Conservation (phyloP, 139 green algal species). For the Chlamydomonas schloesseri region DNA sequence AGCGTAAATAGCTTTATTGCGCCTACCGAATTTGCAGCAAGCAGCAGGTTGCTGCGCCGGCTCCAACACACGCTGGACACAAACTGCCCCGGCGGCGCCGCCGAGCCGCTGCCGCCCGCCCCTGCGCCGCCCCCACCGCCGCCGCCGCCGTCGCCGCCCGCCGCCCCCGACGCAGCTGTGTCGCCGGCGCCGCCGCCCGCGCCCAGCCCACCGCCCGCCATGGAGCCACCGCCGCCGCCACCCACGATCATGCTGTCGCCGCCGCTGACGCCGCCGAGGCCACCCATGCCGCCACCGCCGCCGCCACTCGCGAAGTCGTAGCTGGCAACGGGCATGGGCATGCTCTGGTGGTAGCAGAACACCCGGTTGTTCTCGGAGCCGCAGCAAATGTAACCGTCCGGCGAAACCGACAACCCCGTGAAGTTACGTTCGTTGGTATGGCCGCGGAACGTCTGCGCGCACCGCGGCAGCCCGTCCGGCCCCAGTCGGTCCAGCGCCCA, state of each 20-base stretch:
- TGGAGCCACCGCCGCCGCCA: background rate
- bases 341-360: conserved; percentile 58
- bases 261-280: background rate
- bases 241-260: too few relatives aligned
- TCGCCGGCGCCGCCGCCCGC: background rate
- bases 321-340: conserved; percentile 34
- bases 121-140: background rate
- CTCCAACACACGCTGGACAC: conserved; percentile 64
- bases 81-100: conserved; percentile 45
- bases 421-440: conserved; percentile 97
- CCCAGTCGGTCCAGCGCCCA: conserved; percentile 16
- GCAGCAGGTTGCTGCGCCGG: conserved; percentile 43
- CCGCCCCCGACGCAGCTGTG: background rate
- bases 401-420: conserved; percentile 83
- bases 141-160: background rate
- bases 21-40: conserved; percentile 62
- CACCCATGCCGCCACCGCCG: background rate
- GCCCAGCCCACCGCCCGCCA: background rate
- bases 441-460: conserved; percentile 56
- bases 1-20: conserved; percentile 50
- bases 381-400: conserved; percentile 79
- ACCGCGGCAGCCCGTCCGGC: background rate
- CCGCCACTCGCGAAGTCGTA: conserved; percentile 7
- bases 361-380: conserved; percentile 85
- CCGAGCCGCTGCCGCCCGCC: background rate